phyloP scores from a whole-genome alignment of 768 basidiomycete genomes.

The Harrya chromipes region DNA sequence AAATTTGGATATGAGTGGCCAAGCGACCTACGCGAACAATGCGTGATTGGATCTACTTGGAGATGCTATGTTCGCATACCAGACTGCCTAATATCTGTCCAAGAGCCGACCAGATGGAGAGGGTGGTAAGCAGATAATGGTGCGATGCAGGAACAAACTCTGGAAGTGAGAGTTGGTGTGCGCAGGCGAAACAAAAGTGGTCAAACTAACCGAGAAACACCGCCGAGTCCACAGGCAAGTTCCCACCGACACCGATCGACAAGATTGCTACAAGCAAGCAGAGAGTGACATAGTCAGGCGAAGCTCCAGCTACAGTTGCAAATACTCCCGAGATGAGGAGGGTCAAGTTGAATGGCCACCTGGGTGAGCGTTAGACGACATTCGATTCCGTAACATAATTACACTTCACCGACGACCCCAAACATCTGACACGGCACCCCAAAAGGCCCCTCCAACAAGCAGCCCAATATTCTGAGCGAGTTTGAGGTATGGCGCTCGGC shows the following conservation, averaged over 20 bases:
- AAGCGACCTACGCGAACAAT: too few relatives aligned
- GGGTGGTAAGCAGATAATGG: too few relatives aligned
- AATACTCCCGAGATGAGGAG: slow-evolving; percentile 69
- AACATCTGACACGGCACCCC: slow-evolving; percentile 65
- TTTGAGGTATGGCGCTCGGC: slow-evolving; percentile 58
- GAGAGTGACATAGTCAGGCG: slow-evolving; percentile 49
- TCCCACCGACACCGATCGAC: slow-evolving; percentile 69
- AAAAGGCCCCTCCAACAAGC: slow-evolving; percentile 64
- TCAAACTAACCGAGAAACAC: slow-evolving; percentile 62
- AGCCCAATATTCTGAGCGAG: slow-evolving; percentile 72
- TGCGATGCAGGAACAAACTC: too few relatives aligned
- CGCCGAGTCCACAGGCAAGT: slow-evolving; percentile 71
- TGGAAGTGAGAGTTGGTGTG: too few relatives aligned
- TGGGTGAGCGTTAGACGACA: slow-evolving; percentile 23
- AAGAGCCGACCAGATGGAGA: too few relatives aligned
- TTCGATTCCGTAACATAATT: background rate
- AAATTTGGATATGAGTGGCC: too few relatives aligned
- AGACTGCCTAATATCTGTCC: too few relatives aligned
- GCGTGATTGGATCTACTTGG: too few relatives aligned
- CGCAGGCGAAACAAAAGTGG: too few relatives aligned
- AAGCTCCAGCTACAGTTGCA: slow-evolving; percentile 58
- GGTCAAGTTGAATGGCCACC: slow-evolving; percentile 64
- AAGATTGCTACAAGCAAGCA: slow-evolving; percentile 55
- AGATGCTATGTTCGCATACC: too few relatives aligned
- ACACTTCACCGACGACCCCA: slow-evolving; percentile 62